These are phyloP conservation scores for Pythium aphanidermatum DNA, from an alignment of 352 stramenopile genomes.

Conservation along the genomic window DNA sequence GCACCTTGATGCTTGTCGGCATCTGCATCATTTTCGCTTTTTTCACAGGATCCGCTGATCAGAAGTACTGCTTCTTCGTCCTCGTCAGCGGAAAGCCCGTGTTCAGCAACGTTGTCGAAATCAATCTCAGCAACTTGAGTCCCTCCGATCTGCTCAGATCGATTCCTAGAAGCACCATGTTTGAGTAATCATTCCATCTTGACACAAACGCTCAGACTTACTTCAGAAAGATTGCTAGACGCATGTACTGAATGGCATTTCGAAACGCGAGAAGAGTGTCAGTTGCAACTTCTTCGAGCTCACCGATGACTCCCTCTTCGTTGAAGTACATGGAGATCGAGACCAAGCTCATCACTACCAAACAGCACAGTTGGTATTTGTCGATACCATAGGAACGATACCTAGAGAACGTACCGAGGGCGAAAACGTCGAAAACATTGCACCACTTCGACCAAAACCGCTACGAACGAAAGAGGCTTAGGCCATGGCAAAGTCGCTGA, in stretches of 20 bases:
- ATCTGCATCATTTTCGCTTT: too few relatives aligned
- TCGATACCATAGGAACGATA: background rate
- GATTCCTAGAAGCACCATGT: too few relatives aligned
- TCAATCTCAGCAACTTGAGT: constrained; percentile 20
- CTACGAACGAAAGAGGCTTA: too few relatives aligned
- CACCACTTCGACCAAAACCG: constrained; percentile 82
- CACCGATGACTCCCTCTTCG: constrained; percentile 68
- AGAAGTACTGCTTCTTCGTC: constrained; percentile 10
- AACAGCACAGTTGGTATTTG: background rate
- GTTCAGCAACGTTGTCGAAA: constrained; percentile 14
- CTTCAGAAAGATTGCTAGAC: constrained; percentile 83
- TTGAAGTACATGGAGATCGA: constrained; percentile 83
- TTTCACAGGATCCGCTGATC: too few relatives aligned
- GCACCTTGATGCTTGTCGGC: too few relatives aligned
- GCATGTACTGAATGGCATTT: constrained; percentile 76
- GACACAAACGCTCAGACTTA: too few relatives aligned
- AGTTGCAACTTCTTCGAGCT: constrained; percentile 78
- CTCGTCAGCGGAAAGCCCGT: constrained; percentile 6
- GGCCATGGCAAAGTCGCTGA: too few relatives aligned
- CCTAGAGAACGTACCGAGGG: constrained; percentile 34
- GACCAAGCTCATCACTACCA: constrained; percentile 64
- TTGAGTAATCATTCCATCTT: too few relatives aligned
- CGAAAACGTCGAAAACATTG: constrained; percentile 82
- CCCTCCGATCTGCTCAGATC: constrained; percentile 18
- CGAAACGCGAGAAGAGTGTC: constrained; percentile 72